Percentiles rank a stretch among this genome's conserved stretches.
phyloP scores from a whole-genome alignment of 495 filamentous ascomycete species.

The Stereocaulon alpinum region DNA sequence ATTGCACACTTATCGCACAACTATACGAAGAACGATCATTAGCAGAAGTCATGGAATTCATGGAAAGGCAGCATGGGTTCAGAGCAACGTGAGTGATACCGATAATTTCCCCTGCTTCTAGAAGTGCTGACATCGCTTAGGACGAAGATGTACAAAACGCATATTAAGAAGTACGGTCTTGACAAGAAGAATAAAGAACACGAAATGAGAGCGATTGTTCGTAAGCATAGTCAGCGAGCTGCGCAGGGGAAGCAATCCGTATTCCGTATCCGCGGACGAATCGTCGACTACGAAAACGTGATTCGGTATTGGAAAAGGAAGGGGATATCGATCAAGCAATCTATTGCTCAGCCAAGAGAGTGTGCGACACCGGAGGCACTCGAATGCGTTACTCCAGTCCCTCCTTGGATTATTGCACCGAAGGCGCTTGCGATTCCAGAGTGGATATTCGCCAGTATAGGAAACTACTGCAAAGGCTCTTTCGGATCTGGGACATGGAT shows the following conservation, averaged over 20 bases:
- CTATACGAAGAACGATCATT: too few species aligned
- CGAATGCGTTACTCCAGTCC: not conserved
- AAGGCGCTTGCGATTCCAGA: constrained; percentile 4
- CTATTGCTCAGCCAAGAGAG: not conserved
- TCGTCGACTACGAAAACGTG: not conserved
- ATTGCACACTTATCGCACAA: too few species aligned
- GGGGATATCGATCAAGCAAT: not conserved
- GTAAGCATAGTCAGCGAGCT: constrained; percentile 10
- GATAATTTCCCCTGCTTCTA: not conserved
- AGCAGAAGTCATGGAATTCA: too few species aligned
- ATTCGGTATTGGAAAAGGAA: constrained; percentile 6
- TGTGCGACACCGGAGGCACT: not conserved
- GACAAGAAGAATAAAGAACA: constrained; percentile 24
- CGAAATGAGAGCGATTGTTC: constrained; percentile 25
- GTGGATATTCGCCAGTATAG: not conserved
- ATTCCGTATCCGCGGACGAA: not conserved
- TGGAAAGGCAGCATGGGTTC: too few species aligned
- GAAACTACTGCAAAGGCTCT: constrained; percentile 9
- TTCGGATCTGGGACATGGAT: constrained; percentile 11
- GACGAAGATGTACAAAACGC: constrained; percentile 19
- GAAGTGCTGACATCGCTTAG: not conserved
- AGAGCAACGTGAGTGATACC: too few species aligned
- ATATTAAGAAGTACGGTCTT: constrained; percentile 21
- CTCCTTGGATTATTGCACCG: not conserved
- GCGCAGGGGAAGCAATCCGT: not conserved